phyloP scores from a whole-genome alignment of 208 protist species.

The Wallacemonas sp. region DNA sequence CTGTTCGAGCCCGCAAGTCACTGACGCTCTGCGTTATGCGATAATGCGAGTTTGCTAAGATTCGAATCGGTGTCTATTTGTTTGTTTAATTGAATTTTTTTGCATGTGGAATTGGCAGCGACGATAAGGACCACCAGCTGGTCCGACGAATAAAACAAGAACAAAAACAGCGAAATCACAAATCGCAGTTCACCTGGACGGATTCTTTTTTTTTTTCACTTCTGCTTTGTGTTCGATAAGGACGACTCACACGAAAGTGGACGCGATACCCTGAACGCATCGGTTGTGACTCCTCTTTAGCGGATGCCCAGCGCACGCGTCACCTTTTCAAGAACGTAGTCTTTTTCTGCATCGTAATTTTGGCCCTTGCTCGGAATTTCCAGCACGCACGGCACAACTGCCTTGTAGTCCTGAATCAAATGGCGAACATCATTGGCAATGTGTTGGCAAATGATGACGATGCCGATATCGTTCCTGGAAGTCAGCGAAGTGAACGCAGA shows the following conservation, averaged over 20 bases:
- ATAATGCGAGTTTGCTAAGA: too few relatives aligned
- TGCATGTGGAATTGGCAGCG: not conserved
- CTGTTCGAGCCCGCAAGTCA: too few relatives aligned
- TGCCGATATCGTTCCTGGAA: constrained; percentile 86
- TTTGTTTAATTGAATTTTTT: not conserved
- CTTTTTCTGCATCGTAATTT: constrained; percentile 95
- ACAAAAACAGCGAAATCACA: constrained; percentile 15
- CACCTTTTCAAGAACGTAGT: constrained; percentile 93
- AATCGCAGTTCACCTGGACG: not conserved
- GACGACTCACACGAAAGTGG: too few relatives aligned
- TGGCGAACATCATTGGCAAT: constrained; percentile 96
- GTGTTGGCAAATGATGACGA: constrained; percentile 96
- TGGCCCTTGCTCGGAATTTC: constrained; percentile 97
- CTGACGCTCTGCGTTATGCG: too few relatives aligned
- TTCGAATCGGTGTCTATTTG: not conserved
- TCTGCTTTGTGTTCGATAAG: too few relatives aligned
- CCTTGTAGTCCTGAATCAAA: constrained; percentile 90
- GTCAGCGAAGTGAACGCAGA: constrained; percentile 91
- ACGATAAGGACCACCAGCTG: constrained; percentile 2
- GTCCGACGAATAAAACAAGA: not conserved
- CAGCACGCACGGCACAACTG: constrained; percentile 93
- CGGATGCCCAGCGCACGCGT: constrained; percentile 67
- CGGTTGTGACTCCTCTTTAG: too few relatives aligned
- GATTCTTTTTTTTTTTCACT: constrained; percentile 1
- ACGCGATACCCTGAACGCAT: too few relatives aligned